Conservation (phyloP, 495 filamentous ascomycete species). For the Neurospora sp. region DNA sequence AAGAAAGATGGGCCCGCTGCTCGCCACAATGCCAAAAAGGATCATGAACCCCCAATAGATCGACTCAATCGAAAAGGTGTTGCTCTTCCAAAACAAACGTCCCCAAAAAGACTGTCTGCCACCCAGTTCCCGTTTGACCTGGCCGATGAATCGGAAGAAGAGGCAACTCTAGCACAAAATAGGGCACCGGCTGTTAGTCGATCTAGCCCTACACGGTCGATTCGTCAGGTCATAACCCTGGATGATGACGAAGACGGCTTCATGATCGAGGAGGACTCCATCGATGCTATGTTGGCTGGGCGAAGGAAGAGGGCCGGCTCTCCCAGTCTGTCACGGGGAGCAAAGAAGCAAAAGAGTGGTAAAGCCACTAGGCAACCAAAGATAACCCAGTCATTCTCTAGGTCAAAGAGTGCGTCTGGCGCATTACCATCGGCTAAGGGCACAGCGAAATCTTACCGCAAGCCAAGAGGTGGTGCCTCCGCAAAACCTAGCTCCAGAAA, state of each 20-base stretch:
- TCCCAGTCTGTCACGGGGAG: constrained; percentile 3
- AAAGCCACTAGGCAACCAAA: constrained; percentile 30
- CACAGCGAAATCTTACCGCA: not conserved
- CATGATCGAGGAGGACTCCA: constrained; percentile 41
- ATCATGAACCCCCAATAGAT: constrained; percentile 23
- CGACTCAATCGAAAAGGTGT: constrained; percentile 43
- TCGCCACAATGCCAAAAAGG: constrained; percentile 26
- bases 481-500: not conserved
- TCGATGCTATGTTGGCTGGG: constrained; percentile 44
- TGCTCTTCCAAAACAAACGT: constrained; percentile 30
- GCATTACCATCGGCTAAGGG: not conserved
- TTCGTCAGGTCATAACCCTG: constrained; percentile 1
- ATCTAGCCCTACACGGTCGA: not conserved
- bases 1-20: constrained; percentile 20
- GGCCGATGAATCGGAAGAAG: constrained; percentile 31
- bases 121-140: constrained; percentile 35
- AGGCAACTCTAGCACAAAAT: not conserved
- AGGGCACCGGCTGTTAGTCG: not conserved
- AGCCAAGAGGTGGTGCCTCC: not conserved
- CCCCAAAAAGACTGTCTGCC: constrained; percentile 10
- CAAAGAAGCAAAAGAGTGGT: constrained; percentile 20
- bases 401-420: constrained; percentile 16
- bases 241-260: constrained; percentile 28
- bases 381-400: constrained; percentile 32
- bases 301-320: constrained; percentile 22